phyloP scores from a whole-genome alignment of 371 early-diverging fungal species.

The Haplosporangium sp. region DNA sequence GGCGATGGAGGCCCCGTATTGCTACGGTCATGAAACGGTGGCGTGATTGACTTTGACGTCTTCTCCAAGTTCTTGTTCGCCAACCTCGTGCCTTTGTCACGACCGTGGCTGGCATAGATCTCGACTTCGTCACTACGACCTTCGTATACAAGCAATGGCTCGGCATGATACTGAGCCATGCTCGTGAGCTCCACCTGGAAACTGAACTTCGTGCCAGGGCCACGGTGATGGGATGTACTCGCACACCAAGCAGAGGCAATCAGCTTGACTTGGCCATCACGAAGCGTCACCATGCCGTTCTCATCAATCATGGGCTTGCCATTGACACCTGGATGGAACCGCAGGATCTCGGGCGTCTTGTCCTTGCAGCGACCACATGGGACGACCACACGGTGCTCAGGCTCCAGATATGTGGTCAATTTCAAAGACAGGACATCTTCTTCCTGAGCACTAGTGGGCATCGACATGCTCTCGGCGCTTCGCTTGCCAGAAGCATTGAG shows the following conservation, averaged over 20 bases:
- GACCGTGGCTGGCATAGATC: slow-evolving; percentile 49
- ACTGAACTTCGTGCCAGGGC: slow-evolving; percentile 51
- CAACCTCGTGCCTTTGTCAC: slow-evolving; percentile 31
- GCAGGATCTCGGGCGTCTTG: slow-evolving; percentile 48
- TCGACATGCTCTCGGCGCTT: slow-evolving; percentile 31
- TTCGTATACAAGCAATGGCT: slow-evolving; percentile 27
- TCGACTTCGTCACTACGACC: slow-evolving; percentile 51
- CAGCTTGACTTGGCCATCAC: slow-evolving; percentile 44
- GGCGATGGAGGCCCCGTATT: slow-evolving; percentile 40
- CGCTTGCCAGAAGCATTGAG: slow-evolving; percentile 45
- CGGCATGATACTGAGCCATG: slow-evolving; percentile 28
- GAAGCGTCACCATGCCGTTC: slow-evolving; percentile 47
- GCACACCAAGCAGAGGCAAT: slow-evolving; percentile 53
- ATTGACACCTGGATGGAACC: slow-evolving; percentile 50
- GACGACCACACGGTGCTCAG: slow-evolving; percentile 44
- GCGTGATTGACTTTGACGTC: slow-evolving; percentile 26
- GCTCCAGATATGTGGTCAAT: slow-evolving; percentile 37
- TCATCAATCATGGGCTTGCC: slow-evolving; percentile 54
- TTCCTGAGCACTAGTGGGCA: slow-evolving; percentile 41
- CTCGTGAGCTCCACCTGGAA: slow-evolving; percentile 35
- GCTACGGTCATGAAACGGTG: slow-evolving; percentile 23
- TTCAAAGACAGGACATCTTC: slow-evolving; percentile 47
- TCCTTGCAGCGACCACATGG: slow-evolving; percentile 52
- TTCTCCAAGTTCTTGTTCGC: slow-evolving; percentile 27
- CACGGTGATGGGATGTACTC: slow-evolving; percentile 48